Evolutionary conservation across 164 flowering plant species (phyloP).

Genomic region (Chloranthus sessilifolius): DNA sequence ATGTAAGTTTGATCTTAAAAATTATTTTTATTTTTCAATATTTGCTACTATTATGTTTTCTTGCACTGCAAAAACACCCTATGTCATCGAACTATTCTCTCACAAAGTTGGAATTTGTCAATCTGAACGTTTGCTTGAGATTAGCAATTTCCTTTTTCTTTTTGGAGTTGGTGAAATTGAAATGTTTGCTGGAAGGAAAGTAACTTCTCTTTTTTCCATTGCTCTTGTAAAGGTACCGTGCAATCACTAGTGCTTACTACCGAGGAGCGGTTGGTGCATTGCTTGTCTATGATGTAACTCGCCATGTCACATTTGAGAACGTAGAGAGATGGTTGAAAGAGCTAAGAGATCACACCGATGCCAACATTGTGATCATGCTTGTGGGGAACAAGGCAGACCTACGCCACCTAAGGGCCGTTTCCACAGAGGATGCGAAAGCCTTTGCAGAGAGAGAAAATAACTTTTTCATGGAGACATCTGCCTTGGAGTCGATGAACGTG

Average conservation of each 20-base stretch:
- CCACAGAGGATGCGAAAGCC: conserved; percentile 50
- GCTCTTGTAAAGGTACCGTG: conserved; percentile 54
- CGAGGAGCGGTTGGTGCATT: conserved; percentile 87
- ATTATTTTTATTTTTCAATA: no score
- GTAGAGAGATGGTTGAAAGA: conserved; percentile 84
- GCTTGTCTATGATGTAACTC: conserved; percentile 83
- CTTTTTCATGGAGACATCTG: conserved; percentile 87
- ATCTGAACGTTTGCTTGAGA: no score
- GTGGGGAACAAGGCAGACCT: conserved; percentile 84
- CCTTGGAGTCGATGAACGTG: conserved; percentile 67
- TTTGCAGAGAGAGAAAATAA: conserved; percentile 67
- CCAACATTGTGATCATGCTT: conserved; percentile 71
- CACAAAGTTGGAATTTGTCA: no score
- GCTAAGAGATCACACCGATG: conserved; percentile 67
- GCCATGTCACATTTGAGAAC: conserved; percentile 71
- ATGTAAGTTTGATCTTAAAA: no score
- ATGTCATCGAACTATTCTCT: no score
- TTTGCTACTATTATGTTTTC: no score
- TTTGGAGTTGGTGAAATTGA: no score
- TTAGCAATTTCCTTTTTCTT: no score
- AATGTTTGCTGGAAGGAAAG: no score
- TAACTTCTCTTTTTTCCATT: conserved; percentile 4
- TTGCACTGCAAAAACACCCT: no score
- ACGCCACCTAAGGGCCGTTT: conserved; percentile 67
- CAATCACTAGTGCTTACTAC: conserved; percentile 87